These are phyloP conservation scores for Ustilaginoidea virens DNA, from an alignment of 2,329 filamentous ascomycete genomes.

Conservation along the genomic window DNA sequence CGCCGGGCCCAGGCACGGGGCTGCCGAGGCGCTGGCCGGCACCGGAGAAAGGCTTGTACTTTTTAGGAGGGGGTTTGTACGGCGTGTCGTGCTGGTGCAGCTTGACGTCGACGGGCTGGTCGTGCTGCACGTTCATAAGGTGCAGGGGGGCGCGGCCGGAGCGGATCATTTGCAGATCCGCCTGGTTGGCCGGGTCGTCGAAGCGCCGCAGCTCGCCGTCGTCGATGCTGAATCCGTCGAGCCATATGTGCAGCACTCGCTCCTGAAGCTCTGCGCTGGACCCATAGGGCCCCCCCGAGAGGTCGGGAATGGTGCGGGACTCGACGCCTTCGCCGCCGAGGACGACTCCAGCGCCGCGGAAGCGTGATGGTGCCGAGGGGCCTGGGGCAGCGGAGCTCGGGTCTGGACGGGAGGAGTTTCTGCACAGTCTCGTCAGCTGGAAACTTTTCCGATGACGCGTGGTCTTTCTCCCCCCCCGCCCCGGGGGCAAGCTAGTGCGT, in stretches of 20 bases:
- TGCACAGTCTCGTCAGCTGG: too few species aligned
- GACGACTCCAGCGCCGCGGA: constrained; percentile 58
- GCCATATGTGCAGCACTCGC: constrained; percentile 65
- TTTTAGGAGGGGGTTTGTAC: constrained; percentile 56
- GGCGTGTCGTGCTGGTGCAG: constrained; percentile 58
- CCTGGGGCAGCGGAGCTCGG: constrained; percentile 29
- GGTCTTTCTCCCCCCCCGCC: too few species aligned
- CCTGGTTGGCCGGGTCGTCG: constrained; percentile 61
- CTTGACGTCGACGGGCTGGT: constrained; percentile 66
- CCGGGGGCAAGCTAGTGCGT: too few species aligned
- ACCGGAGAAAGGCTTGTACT: constrained; percentile 62
- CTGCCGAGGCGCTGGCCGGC: constrained; percentile 60
- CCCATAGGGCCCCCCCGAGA: constrained; percentile 19
- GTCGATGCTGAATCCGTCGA: constrained; percentile 72
- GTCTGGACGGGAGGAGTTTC: constrained; percentile 44
- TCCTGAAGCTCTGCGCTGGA: constrained; percentile 36
- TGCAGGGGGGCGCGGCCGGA: constrained; percentile 61
- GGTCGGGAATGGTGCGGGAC: constrained; percentile 52
- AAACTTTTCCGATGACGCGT: too few species aligned
- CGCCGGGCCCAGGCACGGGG: constrained; percentile 49
- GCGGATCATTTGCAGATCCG: constrained; percentile 61
- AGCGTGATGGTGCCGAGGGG: constrained; percentile 35
- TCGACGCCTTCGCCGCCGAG: constrained; percentile 64
- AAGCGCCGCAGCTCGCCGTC: constrained; percentile 66
- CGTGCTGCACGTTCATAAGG: constrained; percentile 59